These are phyloP conservation scores for Puccinellia tenuiflora DNA, from an alignment of 176 grass and related monocot genomes.

Conservation along the genomic window DNA sequence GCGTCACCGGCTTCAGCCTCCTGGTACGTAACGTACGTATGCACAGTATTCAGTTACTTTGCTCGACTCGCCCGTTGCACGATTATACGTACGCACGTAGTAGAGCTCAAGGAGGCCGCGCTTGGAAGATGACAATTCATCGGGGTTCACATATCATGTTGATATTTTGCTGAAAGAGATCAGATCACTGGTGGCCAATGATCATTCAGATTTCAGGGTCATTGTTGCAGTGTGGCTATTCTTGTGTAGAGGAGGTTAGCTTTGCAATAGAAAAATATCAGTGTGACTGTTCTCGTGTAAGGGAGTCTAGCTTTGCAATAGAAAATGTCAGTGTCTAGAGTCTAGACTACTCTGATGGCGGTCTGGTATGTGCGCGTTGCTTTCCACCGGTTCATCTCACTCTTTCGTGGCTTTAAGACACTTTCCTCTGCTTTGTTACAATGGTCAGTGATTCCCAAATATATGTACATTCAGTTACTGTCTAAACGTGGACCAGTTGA, in stretches of 20 bases:
- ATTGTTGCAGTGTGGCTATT: background rate
- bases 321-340: background rate
- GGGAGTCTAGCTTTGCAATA: background rate
- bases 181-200: background rate
- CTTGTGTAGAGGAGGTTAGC: background rate
- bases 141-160: background rate
- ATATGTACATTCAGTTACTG: background rate
- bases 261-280: background rate
- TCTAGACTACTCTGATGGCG: background rate
- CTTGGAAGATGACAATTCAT: background rate
- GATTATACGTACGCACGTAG: background rate
- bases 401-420: background rate
- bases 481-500: background rate
- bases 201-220: background rate
- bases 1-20: constrained; percentile 17
- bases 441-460: background rate
- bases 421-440: background rate
- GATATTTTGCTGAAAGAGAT: background rate
- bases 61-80: background rate
- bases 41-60: background rate
- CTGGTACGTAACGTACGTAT: background rate
- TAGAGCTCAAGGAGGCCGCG: background rate
- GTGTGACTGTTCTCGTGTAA: background rate
- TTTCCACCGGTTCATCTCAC: background rate
- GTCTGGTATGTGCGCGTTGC: background rate